Evolutionary conservation across 2,329 filamentous ascomycete species (phyloP).

Genomic region (Dichotomopilus funicola): DNA sequence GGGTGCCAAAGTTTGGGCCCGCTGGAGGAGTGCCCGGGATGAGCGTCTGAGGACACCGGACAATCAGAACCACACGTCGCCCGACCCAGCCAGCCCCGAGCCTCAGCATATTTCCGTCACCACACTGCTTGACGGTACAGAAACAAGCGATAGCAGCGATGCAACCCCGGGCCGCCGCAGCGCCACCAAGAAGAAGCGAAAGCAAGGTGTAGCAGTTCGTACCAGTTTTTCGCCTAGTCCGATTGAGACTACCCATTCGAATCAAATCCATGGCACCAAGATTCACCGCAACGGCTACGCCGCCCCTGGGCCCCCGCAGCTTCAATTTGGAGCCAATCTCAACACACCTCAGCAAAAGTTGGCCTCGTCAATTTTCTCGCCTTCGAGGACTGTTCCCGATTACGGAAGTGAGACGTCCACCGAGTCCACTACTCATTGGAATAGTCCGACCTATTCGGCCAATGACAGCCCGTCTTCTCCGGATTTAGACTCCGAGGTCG

Average conservation of each 20-base stretch:
- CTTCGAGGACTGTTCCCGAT: conserved; percentile 5
- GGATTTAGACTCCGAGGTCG: conserved; percentile 4
- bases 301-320: not conserved
- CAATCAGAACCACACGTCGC: not conserved
- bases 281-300: not conserved
- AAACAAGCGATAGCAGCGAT: not conserved
- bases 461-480: conserved; percentile 3
- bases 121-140: not conserved
- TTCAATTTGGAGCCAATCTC: not conserved
- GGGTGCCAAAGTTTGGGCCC: not conserved
- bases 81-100: not conserved
- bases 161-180: not conserved
- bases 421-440: conserved; percentile 7
- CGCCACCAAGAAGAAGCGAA: not conserved
- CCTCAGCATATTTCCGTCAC: not conserved
- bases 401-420: conserved; percentile 17
- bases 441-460: conserved; percentile 8
- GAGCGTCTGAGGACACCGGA: not conserved
- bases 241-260: too few species aligned
- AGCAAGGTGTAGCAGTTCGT: not conserved
- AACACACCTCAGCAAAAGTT: not conserved
- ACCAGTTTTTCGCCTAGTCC: not conserved
- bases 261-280: too few species aligned
- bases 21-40: conserved; percentile 8
- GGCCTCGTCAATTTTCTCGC: not conserved